Evolutionary conservation across 345 rosid species (phyloP).

Genomic region (Gossypium thurberi): DNA sequence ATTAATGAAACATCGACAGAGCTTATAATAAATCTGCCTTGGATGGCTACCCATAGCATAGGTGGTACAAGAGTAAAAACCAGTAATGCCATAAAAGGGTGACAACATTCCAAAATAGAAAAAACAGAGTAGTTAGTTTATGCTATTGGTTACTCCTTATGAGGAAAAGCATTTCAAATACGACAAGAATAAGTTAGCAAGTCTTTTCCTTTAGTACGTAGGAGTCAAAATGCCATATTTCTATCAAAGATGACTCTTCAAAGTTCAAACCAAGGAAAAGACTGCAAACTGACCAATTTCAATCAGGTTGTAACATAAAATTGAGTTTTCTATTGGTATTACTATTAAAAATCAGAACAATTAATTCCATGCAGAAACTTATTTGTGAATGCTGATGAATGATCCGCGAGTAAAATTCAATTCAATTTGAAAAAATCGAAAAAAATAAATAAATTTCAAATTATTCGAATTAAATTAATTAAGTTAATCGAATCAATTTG

Average conservation of each 20-base stretch:
- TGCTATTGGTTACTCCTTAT: not conserved
- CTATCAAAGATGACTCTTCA: not conserved
- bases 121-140: not conserved
- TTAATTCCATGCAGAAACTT: not conserved
- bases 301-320: not conserved
- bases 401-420: accelerated
- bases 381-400: not conserved
- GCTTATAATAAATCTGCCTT: not conserved
- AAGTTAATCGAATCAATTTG: accelerated
- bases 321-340: not conserved
- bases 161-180: not conserved
- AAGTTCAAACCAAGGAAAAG: not conserved
- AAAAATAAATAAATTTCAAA: too few species aligned
- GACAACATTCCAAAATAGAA: not conserved
- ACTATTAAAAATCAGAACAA: not conserved
- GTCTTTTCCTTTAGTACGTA: not conserved
- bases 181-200: not conserved
- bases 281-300: not conserved
- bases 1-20: not conserved
- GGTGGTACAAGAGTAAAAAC: not conserved
- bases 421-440: too few species aligned
- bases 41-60: not conserved
- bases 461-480: too few species aligned
- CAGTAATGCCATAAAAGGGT: not conserved
- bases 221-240: not conserved